Evolutionary conservation across 352 stramenopile species (phyloP), one percentile per base, ranked within the genome.

Genomic region (Pythium brachiatum): DNA sequence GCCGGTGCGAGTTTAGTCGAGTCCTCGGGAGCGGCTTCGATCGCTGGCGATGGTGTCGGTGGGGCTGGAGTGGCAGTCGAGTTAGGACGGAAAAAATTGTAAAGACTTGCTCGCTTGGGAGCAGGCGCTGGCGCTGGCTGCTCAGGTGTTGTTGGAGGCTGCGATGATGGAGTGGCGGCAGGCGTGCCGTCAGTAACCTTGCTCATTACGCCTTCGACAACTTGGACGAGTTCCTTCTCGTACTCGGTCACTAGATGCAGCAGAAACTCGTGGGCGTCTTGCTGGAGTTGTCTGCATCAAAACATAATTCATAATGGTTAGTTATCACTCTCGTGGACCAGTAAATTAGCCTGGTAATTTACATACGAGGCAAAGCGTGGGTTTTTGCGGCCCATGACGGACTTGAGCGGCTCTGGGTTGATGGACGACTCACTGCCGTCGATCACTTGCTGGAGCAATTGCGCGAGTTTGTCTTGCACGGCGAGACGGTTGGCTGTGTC

Each of bases 191-290:
- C 47, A 26, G 5, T 39, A 1, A 38, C n/a, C 29, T 70, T 59
- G 20, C 15, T n/a, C 3, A 66, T 20, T 4, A 72, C 54, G 16
- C 59, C 65, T 34, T 78, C 57, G 7, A 90, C 78, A 9, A 74
- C 78, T 48, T 72, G 27, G 8, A 89, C 64, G 11, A 94, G 72
- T 55, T 96, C 87, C 53, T 88, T 90, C 57, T 96, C 87, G 66
- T 90, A 92, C 47, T 94, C 87, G 5, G 81, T 90, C 50, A 96
- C 74, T 9, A 96, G 39, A 39, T 90, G 89, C 18, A 94, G 72
- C 53, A 96, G 64, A 61, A 96, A 96, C 55, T 96, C 87, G 55
- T 96, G 87, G 2, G 87, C 87, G 46, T 96, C 87, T 70, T 96
- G 87, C 58, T 96, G 87, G 48, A 85, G 78, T 60, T 91, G 81